Evolutionary conservation across 257 asterid species (phyloP), one percentile per base, ranked within the genome.

Genomic region (Capsicum baccatum): DNA sequence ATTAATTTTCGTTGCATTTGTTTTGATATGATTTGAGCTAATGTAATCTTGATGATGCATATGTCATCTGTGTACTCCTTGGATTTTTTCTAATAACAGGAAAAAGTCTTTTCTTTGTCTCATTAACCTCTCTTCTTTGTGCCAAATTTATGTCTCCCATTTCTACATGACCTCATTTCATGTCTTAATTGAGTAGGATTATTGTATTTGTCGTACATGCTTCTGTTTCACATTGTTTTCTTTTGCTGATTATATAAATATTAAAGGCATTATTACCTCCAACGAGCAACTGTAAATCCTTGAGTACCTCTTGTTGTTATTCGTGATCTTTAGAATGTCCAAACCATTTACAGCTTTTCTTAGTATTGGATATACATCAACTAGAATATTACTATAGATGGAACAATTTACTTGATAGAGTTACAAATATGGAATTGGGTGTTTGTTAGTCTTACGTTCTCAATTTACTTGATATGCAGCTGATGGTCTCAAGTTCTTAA

Each of bases 71-170:
- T 76, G 79, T 88, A 84, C 84, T 86, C 83, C 85, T 83, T 84
- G 85, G 86, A 79, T 88, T 79, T 83, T 83, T 84, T 87, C 84
- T 68, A 91, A 91, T 90, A 90, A 89, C 87, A 83, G 84, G 85
- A 85, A 82, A 39, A 83, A 85, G 64, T 83, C 81, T 48, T 26
- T 47, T 69, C 80, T 81, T 50, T 70, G 42, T 79, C 73, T 69
- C 59, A 74, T 44, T 50, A 44, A 68, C 21, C 47, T 66, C 19
- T 26, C 64, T 11, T 64, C 8, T 26, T 73, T n/a, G 47, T 74
- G 62, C 44, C 62, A 12, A 50, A 50, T 0, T 50, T 50, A 50
- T 50, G 81, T 21, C 80, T 74, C 60, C 59, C 60, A 48, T 74
- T 48, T 26, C 6, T 73, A 13, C 21, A 26, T 76, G 60, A 76